These are phyloP conservation scores for Glutinoglossum americanum DNA, from an alignment of 495 filamentous ascomycete genomes.

Conservation along the genomic window DNA sequence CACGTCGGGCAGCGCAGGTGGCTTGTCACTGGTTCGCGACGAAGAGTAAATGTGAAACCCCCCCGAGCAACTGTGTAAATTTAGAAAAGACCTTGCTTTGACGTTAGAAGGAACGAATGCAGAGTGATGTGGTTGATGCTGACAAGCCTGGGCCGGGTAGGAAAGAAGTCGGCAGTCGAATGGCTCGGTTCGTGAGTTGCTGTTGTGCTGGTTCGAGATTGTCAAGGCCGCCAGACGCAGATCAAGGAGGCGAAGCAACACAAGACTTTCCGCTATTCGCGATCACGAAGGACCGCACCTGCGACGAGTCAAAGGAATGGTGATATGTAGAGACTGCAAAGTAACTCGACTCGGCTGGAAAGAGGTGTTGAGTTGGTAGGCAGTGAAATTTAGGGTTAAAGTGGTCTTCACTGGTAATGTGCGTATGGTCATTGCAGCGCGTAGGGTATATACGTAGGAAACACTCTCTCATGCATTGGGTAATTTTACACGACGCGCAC, in stretches of 20 bases:
- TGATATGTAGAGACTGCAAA: not conserved
- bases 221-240: not conserved
- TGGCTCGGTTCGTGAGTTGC: not conserved
- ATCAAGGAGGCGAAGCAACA: conserved; percentile 2
- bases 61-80: not conserved
- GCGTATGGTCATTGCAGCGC: not conserved
- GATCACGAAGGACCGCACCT: not conserved
- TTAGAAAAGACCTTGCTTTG: not conserved
- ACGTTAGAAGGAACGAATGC: conserved; percentile 1
- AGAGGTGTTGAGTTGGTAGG: not conserved
- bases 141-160: not conserved
- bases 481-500: not conserved
- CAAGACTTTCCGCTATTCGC: not conserved
- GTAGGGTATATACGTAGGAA: not conserved
- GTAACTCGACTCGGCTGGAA: not conserved
- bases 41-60: no score
- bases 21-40: no score
- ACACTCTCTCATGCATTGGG: not conserved
- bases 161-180: not conserved
- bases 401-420: not conserved
- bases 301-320: not conserved
- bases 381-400: not conserved
- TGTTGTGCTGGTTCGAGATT: not conserved
- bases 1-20: no score
- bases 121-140: conserved; percentile 2